Conservation (phyloP, 2,329 filamentous ascomycete species). For the Xylariomycetidae sp. region DNA sequence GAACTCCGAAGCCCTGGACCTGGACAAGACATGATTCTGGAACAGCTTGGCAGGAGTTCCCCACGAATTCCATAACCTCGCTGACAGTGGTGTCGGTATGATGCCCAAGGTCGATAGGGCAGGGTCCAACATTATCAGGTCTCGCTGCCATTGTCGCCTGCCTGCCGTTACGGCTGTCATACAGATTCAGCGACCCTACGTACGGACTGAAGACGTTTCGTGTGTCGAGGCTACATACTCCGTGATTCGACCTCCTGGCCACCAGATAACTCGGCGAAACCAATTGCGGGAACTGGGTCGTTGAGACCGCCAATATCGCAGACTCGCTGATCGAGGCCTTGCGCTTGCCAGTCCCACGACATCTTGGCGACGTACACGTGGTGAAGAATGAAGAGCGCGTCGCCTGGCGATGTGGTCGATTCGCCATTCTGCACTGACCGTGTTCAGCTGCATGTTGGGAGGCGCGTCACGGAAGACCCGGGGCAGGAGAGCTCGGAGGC, state of each 20-base stretch:
- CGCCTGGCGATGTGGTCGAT: constrained; percentile 1
- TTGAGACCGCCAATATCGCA: constrained; percentile 2
- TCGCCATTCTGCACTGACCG: not conserved
- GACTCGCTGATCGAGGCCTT: not conserved
- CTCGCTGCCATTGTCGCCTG: not conserved
- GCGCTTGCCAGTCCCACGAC: constrained; percentile 3
- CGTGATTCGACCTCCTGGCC: not conserved
- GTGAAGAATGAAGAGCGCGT: constrained; percentile 2
- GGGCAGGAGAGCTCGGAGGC: not conserved
- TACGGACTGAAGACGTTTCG: not conserved
- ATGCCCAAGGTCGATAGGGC: not conserved
- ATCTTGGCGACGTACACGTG: constrained; percentile 3
- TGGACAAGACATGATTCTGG: too few species aligned
- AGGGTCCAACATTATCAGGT: not conserved
- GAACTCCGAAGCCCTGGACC: too few species aligned
- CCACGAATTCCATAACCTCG: not conserved
- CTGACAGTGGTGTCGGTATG: not conserved
- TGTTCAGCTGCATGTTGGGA: not conserved
- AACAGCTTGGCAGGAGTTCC: too few species aligned
- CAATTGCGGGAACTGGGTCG: constrained; percentile 1
- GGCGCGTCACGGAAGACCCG: not conserved
- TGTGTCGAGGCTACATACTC: not conserved
- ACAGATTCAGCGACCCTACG: too few species aligned
- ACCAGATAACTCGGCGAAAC: constrained; percentile 2
- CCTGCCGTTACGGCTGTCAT: too few species aligned